Evolutionary conservation across 2,329 filamentous ascomycete genomes (phyloP).

Genomic region (Aspergillus japonicus): DNA sequence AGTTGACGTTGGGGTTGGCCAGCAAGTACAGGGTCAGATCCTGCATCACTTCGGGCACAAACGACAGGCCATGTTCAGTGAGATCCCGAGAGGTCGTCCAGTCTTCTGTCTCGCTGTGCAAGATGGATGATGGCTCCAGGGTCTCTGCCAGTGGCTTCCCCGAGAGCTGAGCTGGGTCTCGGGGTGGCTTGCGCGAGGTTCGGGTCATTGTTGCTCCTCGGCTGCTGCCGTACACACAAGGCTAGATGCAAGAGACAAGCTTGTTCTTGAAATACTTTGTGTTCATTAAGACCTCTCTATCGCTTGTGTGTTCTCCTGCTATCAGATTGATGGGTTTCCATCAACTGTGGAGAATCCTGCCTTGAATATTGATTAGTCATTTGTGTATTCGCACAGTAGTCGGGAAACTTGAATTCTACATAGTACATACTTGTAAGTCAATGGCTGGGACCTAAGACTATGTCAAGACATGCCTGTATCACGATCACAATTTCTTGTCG

Average conservation of each 20-base stretch:
- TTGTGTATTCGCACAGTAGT: neutral
- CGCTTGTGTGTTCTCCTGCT: neutral
- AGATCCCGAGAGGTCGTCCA: conserved; percentile 38
- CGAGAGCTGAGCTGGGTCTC: conserved; percentile 25
- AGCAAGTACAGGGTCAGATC: conserved; percentile 52
- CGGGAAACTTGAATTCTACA: neutral
- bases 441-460: no score
- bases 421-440: neutral
- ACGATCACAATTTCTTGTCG: neutral
- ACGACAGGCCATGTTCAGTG: conserved; percentile 24
- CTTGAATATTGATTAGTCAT: conserved; percentile 2
- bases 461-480: neutral
- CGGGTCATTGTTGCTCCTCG: conserved; percentile 17
- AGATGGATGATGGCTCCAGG: conserved; percentile 23
- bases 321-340: neutral
- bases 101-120: conserved; percentile 21
- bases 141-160: conserved; percentile 31
- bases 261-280: neutral
- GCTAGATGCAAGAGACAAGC: neutral
- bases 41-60: conserved; percentile 33
- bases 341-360: conserved; percentile 3
- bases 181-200: conserved; percentile 18
- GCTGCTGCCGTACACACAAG: neutral
- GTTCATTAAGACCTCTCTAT: neutral
- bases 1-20: conserved; percentile 59